These are phyloP conservation scores for Prunus salicina DNA, from an alignment of 306 rosid genomes.

Conservation along the genomic window DNA sequence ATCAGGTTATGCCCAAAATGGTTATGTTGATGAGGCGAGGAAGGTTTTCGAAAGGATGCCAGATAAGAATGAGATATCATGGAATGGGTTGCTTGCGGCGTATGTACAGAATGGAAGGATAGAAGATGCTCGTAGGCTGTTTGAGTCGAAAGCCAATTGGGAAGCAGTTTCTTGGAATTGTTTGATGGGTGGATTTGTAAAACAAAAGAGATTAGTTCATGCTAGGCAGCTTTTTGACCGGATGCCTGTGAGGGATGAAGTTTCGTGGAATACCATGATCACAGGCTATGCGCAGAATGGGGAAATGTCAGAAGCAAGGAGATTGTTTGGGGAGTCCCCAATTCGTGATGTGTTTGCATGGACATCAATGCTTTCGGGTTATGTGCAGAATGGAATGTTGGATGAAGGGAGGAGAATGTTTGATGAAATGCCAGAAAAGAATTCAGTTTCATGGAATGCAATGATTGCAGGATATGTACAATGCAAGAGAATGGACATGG, in stretches of 20 bases:
- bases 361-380: slow-evolving; percentile 79
- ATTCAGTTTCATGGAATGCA: slow-evolving; percentile 67
- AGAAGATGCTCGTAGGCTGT: slow-evolving; percentile 53
- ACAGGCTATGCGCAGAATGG: slow-evolving; percentile 75
- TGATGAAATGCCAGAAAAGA: slow-evolving; percentile 61
- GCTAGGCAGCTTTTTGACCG: slow-evolving; percentile 58
- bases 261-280: slow-evolving; percentile 80
- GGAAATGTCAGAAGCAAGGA: slow-evolving; percentile 56
- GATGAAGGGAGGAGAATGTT: slow-evolving; percentile 56
- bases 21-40: slow-evolving; percentile 64
- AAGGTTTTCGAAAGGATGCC: slow-evolving; percentile 56
- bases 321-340: slow-evolving; percentile 56
- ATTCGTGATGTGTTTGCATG: slow-evolving; percentile 68
- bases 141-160: slow-evolving; percentile 60
- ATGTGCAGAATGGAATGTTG: slow-evolving; percentile 74
- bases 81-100: slow-evolving; percentile 74
- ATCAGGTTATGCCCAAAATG: slow-evolving; percentile 82
- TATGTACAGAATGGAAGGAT: slow-evolving; percentile 74
- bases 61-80: slow-evolving; percentile 58
- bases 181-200: slow-evolving; percentile 75
- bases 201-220: slow-evolving; percentile 39
- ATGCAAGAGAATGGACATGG: slow-evolving; percentile 55
- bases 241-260: slow-evolving; percentile 66
- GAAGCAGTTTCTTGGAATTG: slow-evolving; percentile 81
- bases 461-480: slow-evolving; percentile 81